A percentile compares a stretch with the other conserved stretches of the same genome.
phyloP scores from a whole-genome alignment of 1,284 basidiomycete genomes.

The Butyriboletus appendiculatus region DNA sequence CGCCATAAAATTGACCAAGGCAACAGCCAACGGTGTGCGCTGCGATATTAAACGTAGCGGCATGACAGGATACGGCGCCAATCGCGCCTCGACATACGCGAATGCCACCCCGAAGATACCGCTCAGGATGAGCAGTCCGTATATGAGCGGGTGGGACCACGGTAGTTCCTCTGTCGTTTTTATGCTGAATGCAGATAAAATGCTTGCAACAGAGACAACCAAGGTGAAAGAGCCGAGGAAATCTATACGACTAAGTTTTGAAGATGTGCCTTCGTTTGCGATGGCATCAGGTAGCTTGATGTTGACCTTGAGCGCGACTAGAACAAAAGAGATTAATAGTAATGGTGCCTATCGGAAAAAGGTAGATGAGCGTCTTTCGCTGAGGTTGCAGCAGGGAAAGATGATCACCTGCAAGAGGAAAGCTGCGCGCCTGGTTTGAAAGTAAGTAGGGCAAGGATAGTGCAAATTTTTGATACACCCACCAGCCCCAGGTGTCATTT shows the following conservation, averaged over 20 bases:
- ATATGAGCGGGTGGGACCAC: conserved; percentile 74
- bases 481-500: conserved; percentile 85
- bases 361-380: conserved; percentile 2
- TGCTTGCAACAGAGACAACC: conserved; percentile 69
- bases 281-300: conserved; percentile 63
- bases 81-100: conserved; percentile 70
- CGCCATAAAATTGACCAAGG: conserved; percentile 76
- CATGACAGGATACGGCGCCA: conserved; percentile 82
- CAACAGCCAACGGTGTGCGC: conserved; percentile 78
- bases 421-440: conserved; percentile 30
- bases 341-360: conserved; percentile 63
- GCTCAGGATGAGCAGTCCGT: conserved; percentile 62
- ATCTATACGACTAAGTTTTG: conserved; percentile 80
- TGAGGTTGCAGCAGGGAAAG: conserved; percentile 69
- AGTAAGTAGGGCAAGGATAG: conserved; percentile 13
- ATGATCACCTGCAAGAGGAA: conserved; percentile 51
- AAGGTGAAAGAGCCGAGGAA: conserved; percentile 80
- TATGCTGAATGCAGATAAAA: conserved; percentile 77
- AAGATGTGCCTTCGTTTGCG: conserved; percentile 54
- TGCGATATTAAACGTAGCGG: conserved; percentile 76
- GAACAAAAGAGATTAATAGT: conserved; percentile 63
- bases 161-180: conserved; percentile 80
- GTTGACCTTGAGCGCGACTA: conserved; percentile 76
- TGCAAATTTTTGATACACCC: conserved; percentile 30
- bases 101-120: conserved; percentile 59